Percentiles rank a stretch among this genome's conserved stretches.
Conservation (phyloP, 192 early-diverging fungal genomes). For the Entomortierella lignicola region DNA sequence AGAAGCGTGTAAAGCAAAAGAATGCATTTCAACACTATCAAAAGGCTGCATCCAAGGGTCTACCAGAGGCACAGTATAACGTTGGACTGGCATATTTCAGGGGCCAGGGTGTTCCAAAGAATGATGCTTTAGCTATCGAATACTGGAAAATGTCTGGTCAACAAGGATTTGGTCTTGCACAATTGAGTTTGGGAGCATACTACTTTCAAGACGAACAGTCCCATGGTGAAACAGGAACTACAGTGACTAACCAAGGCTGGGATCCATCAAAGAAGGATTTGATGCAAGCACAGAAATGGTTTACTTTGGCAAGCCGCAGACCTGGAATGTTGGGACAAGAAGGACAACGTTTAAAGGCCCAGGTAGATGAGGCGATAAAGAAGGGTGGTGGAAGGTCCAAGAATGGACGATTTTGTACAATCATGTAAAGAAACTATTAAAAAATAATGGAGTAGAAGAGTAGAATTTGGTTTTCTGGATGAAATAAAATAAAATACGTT, state of each 20-base stretch:
- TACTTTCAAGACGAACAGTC: conserved; percentile 44
- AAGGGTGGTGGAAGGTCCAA: conserved; percentile 22
- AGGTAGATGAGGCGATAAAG: conserved; percentile 43
- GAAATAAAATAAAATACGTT: neutral
- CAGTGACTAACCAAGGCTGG: conserved; percentile 17
- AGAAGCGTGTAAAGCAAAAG: conserved; percentile 28
- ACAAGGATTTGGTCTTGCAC: conserved; percentile 62
- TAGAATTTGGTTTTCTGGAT: neutral
- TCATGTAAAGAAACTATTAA: conserved; percentile 20
- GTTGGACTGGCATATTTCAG: conserved; percentile 56
- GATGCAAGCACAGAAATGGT: conserved; percentile 52
- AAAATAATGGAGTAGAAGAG: neutral
- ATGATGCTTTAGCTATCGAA: conserved; percentile 58
- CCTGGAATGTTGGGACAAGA: conserved; percentile 32
- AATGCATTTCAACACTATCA: conserved; percentile 62
- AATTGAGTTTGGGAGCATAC: conserved; percentile 58
- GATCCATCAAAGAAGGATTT: conserved; percentile 47
- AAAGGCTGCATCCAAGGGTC: conserved; percentile 60
- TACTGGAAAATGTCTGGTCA: conserved; percentile 63
- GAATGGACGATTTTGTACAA: conserved; percentile 26
- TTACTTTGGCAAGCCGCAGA: conserved; percentile 45
- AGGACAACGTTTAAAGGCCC: conserved; percentile 30
- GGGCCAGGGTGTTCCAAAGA: conserved; percentile 58
- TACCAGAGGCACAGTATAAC: conserved; percentile 68
- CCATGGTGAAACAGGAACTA: neutral